These are phyloP conservation scores for Globisporangium irregulare DNA, from an alignment of 352 stramenopile genomes.

Conservation along the genomic window DNA sequence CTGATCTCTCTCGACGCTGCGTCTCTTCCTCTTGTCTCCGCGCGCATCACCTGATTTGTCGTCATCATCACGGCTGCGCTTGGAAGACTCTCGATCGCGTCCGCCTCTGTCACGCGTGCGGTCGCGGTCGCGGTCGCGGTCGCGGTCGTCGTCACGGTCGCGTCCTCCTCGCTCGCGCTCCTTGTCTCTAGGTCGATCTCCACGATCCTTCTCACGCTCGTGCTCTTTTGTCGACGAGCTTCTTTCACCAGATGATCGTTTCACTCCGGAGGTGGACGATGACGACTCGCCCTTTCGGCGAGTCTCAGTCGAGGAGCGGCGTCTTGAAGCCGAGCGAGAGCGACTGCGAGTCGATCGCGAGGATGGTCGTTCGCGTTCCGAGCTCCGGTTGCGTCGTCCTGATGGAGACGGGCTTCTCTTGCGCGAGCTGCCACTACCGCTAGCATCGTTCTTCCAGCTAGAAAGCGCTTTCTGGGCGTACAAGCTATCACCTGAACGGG, in stretches of 20 bases:
- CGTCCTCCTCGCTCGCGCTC: constrained; percentile 21
- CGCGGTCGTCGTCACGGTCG: constrained; percentile 29
- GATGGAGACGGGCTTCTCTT: constrained; percentile 7
- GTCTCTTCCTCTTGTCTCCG: constrained; percentile 27
- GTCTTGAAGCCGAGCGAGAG: constrained; percentile 40
- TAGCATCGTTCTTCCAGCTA: constrained; percentile 3
- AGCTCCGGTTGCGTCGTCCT: constrained; percentile 17
- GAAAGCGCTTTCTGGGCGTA: constrained; percentile 11
- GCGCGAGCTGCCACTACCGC: constrained; percentile 6
- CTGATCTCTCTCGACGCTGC: constrained; percentile 21
- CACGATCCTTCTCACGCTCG: constrained; percentile 11
- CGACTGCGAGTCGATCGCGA: constrained; percentile 15
- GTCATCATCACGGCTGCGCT: constrained; percentile 28
- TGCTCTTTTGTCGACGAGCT: constrained; percentile 13
- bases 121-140: constrained; percentile 31
- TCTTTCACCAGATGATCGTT: constrained; percentile 20
- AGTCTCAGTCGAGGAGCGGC: constrained; percentile 34
- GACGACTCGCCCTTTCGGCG: constrained; percentile 22
- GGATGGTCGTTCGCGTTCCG: constrained; percentile 13
- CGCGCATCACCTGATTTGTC: constrained; percentile 15
- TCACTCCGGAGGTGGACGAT: constrained; percentile 13
- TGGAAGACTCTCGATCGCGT: constrained; percentile 26
- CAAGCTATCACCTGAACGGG: constrained; percentile 1
- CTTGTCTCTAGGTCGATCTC: constrained; percentile 21
- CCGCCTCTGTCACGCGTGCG: constrained; percentile 22